Conservation (phyloP, 78 protist genomes). For the Paulinella micropora region DNA sequence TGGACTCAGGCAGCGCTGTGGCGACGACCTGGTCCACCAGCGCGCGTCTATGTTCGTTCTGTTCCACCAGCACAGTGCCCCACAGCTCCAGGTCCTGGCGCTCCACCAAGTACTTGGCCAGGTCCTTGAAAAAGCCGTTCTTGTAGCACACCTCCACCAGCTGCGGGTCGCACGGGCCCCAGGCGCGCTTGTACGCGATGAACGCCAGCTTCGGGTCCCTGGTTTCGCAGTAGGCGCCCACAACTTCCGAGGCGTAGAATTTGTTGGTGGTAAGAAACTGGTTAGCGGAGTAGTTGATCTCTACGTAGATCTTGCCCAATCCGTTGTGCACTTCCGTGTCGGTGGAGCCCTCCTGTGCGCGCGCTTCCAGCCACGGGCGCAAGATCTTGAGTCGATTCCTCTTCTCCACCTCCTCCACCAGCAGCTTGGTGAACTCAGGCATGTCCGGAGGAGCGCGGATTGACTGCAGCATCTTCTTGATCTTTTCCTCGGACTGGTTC, state of each 20-base stretch:
- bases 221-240: conserved; percentile 91
- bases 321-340: conserved; percentile 94
- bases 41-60: conserved; percentile 54
- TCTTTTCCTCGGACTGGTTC: conserved; percentile 78
- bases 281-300: conserved; percentile 70
- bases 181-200: conserved; percentile 63
- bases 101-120: conserved; percentile 85
- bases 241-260: conserved; percentile 64
- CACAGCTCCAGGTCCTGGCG: conserved; percentile 89
- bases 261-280: conserved; percentile 76
- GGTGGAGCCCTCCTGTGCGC: conserved; percentile 53
- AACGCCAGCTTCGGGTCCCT: conserved; percentile 92
- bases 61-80: conserved; percentile 74
- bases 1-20: conserved; percentile 82
- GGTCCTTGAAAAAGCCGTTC: conserved; percentile 84
- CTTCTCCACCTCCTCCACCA: conserved; percentile 85
- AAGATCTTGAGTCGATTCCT: conserved; percentile 85
- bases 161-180: conserved; percentile 82
- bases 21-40: conserved; percentile 73
- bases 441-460: conserved; percentile 59
- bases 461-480: conserved; percentile 52
- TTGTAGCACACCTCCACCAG: conserved; percentile 81
- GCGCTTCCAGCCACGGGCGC: conserved; percentile 88
- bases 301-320: conserved; percentile 94
- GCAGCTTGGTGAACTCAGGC: conserved; percentile 47